phyloP scores from a whole-genome alignment of 257 asterid genomes.

The Solanum etuberosum region DNA sequence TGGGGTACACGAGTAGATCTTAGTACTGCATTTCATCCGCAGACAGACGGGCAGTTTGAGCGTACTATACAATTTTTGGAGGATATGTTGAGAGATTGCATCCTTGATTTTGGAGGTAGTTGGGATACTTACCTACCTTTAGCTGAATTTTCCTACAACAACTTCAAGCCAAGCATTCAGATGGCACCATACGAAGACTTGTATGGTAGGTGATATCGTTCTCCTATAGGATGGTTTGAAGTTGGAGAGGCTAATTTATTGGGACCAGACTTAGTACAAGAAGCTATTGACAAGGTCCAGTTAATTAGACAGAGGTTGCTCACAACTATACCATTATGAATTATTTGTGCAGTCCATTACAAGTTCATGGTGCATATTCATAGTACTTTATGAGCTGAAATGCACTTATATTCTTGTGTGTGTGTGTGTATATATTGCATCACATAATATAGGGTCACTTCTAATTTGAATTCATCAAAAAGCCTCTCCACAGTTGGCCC shows the following conservation, averaged over 20 bases:
- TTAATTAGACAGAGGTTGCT: neutral
- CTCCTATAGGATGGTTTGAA: neutral
- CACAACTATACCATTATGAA: neutral
- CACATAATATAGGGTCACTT: neutral
- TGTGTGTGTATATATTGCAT: neutral
- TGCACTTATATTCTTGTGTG: neutral
- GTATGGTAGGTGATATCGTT: neutral
- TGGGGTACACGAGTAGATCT: neutral
- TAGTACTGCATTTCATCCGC: neutral
- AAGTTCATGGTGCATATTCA: neutral
- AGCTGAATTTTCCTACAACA: neutral
- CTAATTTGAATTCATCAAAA: neutral
- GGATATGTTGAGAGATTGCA: neutral
- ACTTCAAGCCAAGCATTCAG: neutral
- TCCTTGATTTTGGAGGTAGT: neutral
- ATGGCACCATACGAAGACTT: neutral
- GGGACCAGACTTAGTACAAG: neutral
- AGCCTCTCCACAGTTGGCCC: neutral
- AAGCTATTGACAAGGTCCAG: neutral
- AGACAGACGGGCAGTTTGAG: neutral
- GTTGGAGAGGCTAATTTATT: neutral
- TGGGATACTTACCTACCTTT: neutral
- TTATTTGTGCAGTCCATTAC: neutral
- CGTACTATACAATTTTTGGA: neutral
- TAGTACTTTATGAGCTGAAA: neutral